These are phyloP conservation scores for Umbellularia californica DNA, from an alignment of 164 flowering plant genomes.

Conservation along the genomic window DNA sequence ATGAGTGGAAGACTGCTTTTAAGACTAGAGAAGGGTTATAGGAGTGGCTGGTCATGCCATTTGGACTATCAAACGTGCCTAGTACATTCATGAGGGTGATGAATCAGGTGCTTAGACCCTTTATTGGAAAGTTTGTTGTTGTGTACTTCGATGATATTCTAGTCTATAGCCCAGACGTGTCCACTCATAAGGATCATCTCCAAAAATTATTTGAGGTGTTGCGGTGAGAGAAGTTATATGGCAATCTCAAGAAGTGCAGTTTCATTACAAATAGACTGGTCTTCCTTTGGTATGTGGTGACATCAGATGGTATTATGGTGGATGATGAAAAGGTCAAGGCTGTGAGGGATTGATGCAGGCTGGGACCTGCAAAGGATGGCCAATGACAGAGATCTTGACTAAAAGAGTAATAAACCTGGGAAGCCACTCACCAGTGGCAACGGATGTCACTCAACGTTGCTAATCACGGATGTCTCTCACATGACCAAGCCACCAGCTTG, in stretches of 20 bases:
- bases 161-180: neutral
- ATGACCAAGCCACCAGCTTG: no score
- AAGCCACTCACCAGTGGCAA: no score
- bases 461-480: no score
- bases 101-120: neutral
- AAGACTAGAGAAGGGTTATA: neutral
- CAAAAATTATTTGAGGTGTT: neutral
- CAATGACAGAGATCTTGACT: no score
- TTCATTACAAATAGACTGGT: neutral
- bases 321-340: neutral
- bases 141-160: neutral
- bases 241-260: neutral
- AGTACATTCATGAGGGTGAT: neutral
- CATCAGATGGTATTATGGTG: neutral
- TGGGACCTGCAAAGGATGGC: no score
- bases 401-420: no score
- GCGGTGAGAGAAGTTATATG: neutral
- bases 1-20: neutral
- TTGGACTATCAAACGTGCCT: no score
- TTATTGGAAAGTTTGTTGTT: neutral
- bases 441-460: no score
- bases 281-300: neutral
- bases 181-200: neutral
- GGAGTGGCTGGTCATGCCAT: no score
- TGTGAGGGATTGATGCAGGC: no score